Percentiles rank a stretch among this genome's conserved stretches.
These are phyloP conservation scores for Blepharisma japonicum DNA, from an alignment of 73 alveolate species.

Conservation along the genomic window DNA sequence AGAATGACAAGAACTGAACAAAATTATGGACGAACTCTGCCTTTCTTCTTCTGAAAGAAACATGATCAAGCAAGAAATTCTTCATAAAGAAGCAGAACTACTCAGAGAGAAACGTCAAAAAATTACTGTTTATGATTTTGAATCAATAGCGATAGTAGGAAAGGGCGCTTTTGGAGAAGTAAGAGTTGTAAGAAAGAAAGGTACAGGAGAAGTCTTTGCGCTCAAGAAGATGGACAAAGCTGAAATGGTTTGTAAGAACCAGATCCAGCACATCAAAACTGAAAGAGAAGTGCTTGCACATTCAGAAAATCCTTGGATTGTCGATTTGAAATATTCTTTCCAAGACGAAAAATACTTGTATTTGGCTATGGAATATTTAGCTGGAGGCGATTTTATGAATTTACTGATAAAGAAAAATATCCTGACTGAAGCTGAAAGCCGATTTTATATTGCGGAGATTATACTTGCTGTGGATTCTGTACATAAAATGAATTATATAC, in stretches of 20 bases:
- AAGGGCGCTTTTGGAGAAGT: constrained; percentile 71
- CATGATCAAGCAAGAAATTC: constrained; percentile 41
- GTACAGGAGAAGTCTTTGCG: constrained; percentile 24
- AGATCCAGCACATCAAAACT: constrained; percentile 62
- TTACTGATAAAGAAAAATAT: constrained; percentile 33
- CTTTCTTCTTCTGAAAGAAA: constrained; percentile 40
- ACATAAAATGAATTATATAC: constrained; percentile 26
- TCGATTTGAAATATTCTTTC: constrained; percentile 81
- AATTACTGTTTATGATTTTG: constrained; percentile 39
- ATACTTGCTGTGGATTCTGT: not conserved
- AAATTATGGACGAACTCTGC: constrained; percentile 36
- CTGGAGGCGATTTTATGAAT: constrained; percentile 76
- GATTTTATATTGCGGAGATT: constrained; percentile 34
- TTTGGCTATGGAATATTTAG: constrained; percentile 85
- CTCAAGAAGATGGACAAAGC: constrained; percentile 3
- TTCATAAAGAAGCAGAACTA: constrained; percentile 44
- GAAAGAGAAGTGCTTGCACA: constrained; percentile 84
- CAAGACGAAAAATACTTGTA: constrained; percentile 85
- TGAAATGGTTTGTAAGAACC: not conserved
- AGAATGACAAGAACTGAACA: constrained; percentile 58
- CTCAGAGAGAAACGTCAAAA: constrained; percentile 38
- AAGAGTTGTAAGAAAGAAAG: constrained; percentile 35
- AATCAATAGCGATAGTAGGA: constrained; percentile 44
- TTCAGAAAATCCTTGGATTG: constrained; percentile 81
- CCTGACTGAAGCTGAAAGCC: constrained; percentile 33